phyloP scores from a whole-genome alignment of 2,329 filamentous ascomycete genomes.

The Alternaria dauci region DNA sequence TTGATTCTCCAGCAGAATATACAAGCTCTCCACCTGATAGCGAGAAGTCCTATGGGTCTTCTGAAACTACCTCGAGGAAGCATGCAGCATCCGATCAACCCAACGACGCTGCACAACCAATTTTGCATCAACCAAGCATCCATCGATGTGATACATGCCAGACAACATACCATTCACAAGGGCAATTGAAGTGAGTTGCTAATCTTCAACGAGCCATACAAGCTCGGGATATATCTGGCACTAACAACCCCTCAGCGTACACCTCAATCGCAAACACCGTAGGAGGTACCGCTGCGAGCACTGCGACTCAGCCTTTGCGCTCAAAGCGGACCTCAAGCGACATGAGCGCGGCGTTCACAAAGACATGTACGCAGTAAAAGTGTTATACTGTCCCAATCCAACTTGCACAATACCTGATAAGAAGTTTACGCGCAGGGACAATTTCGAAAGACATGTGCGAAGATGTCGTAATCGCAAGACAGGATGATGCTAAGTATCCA shows the following conservation, averaged over 20 bases:
- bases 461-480: conserved; percentile 8
- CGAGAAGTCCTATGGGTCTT: conserved; percentile 1
- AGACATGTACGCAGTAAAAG: conserved; percentile 4
- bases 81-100: background rate
- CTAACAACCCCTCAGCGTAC: conserved; percentile 12
- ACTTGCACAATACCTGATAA: conserved; percentile 17
- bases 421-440: conserved; percentile 19
- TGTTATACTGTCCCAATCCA: conserved; percentile 18
- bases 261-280: conserved; percentile 26
- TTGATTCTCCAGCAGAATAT: conserved; percentile 1
- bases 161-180: conserved; percentile 7
- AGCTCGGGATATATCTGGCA: background rate
- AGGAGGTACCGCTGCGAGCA: conserved; percentile 19
- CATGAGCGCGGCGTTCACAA: conserved; percentile 22
- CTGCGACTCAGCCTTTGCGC: conserved; percentile 16
- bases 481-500: background rate
- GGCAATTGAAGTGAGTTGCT: conserved; percentile 20
- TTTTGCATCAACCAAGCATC: background rate
- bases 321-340: conserved; percentile 24
- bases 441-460: conserved; percentile 22
- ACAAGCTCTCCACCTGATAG: background rate
- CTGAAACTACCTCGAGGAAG: background rate
- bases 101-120: background rate
- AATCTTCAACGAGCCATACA: background rate
- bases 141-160: conserved; percentile 4